phyloP scores from a whole-genome alignment of 2,329 filamentous ascomycete species.

The Didymella exigua region DNA sequence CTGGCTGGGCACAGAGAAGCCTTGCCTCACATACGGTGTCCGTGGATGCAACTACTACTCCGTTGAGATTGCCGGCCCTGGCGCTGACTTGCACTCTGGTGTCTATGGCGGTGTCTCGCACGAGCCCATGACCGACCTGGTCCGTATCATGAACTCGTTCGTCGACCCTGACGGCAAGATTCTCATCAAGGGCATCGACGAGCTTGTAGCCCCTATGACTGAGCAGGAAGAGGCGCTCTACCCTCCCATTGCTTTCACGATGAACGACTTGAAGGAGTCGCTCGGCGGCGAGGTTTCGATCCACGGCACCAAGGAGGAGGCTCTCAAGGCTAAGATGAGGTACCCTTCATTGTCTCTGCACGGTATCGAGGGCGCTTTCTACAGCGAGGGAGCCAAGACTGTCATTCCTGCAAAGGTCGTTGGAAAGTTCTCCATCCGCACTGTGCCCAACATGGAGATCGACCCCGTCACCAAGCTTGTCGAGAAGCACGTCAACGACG shows the following conservation, averaged over 20 bases:
- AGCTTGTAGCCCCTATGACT: conserved; percentile 88
- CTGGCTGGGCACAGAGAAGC: conserved; percentile 99
- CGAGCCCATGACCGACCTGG: conserved; percentile 97
- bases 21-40: conserved; percentile 95
- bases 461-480: conserved; percentile 86
- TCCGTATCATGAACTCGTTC: conserved; percentile 78
- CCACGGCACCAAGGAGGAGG: conserved; percentile 84
- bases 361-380: conserved; percentile 94
- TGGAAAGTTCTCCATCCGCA: conserved; percentile 98
- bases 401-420: conserved; percentile 98
- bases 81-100: conserved; percentile 92
- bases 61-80: conserved; percentile 86
- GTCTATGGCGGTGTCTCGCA: conserved; percentile 96
- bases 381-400: conserved; percentile 91
- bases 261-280: conserved; percentile 92
- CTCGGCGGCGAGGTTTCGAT: conserved; percentile 89
- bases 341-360: conserved; percentile 93
- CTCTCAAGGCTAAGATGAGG: conserved; percentile 95
- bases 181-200: conserved; percentile 88
- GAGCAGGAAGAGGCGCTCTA: conserved; percentile 89
- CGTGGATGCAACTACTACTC: conserved; percentile 98
- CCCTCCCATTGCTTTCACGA: conserved; percentile 87
- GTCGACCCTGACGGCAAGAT: conserved; percentile 94
- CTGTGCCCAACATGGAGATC: conserved; percentile 96
- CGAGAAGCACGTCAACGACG: conserved; percentile 79